Evolutionary conservation across 2,329 filamentous ascomycete genomes (phyloP).

Genomic region (Penicillium sp.): DNA sequence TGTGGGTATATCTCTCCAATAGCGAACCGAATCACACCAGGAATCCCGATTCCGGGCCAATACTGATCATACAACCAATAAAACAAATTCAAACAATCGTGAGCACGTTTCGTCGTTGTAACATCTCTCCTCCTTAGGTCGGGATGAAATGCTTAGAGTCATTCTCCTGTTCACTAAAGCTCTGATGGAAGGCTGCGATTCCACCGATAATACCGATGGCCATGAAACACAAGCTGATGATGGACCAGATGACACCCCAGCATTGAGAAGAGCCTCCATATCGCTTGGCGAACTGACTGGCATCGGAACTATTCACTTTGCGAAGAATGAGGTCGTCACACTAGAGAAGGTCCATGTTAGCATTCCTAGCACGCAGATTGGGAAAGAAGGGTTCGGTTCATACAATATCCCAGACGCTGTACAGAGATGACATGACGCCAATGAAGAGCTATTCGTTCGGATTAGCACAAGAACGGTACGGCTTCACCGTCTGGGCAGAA

Average conservation of each 20-base stretch:
- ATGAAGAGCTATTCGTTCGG: constrained; percentile 66
- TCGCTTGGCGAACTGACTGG: constrained; percentile 75
- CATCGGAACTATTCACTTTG: constrained; percentile 80
- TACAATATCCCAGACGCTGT: constrained; percentile 81
- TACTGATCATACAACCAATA: constrained; percentile 17
- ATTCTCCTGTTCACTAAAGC: constrained; percentile 68
- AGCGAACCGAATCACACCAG: constrained; percentile 1
- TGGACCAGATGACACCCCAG: constrained; percentile 79
- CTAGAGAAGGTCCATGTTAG: constrained; percentile 35
- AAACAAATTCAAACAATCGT: constrained; percentile 19
- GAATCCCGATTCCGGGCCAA: neutral
- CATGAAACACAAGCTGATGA: constrained; percentile 75
- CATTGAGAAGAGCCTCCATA: constrained; percentile 80
- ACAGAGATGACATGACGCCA: constrained; percentile 79
- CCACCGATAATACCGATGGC: constrained; percentile 73
- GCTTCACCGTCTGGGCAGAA: no score
- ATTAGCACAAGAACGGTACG: constrained; percentile 13
- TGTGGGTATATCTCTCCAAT: neutral
- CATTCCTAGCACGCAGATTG: no score
- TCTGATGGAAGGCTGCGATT: constrained; percentile 75
- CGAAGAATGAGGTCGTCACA: constrained; percentile 80
- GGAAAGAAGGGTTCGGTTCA: constrained; percentile 35
- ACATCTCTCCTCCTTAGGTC: constrained; percentile 31
- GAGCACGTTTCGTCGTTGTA: constrained; percentile 15
- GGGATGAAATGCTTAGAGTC: constrained; percentile 71